Percentiles rank a stretch among this genome's conserved stretches.
phyloP scores from a whole-genome alignment of 1,284 basidiomycete genomes.

The Naganishia cerealis region DNA sequence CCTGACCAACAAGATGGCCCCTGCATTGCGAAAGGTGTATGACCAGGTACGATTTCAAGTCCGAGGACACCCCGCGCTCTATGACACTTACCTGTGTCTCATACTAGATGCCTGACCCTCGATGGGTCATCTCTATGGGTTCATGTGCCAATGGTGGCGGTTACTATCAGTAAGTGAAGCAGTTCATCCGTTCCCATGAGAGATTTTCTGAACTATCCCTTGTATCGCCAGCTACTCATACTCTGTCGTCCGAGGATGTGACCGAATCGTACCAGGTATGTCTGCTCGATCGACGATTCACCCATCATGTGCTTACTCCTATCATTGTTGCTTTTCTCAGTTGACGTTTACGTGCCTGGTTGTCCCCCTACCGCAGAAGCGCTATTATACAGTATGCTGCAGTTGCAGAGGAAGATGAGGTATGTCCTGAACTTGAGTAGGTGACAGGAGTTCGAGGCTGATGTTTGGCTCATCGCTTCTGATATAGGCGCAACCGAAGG shows the following conservation, averaged over 20 bases:
- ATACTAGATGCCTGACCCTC: constrained; percentile 86
- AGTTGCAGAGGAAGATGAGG: constrained; percentile 92
- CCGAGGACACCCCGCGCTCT: background rate
- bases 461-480: background rate
- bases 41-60: constrained; percentile 36
- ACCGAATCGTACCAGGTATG: constrained; percentile 81
- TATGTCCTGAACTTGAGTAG: background rate
- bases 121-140: constrained; percentile 99
- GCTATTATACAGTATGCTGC: constrained; percentile 85
- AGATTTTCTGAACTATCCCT: background rate
- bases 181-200: background rate
- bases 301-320: constrained; percentile 63
- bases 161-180: constrained; percentile 33
- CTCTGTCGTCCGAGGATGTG: constrained; percentile 98
- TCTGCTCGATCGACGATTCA: constrained; percentile 89
- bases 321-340: background rate
- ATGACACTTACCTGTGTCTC: background rate
- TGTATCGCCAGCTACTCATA: constrained; percentile 67
- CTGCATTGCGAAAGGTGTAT: constrained; percentile 76
- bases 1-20: constrained; percentile 99
- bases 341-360: constrained; percentile 39
- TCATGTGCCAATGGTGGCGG: constrained; percentile 86
- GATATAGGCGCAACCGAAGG: constrained; percentile 71
- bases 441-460: background rate
- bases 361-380: constrained; percentile 78